Percentiles rank a stretch among this genome's conserved stretches.
Evolutionary conservation across 768 basidiomycete species (phyloP).

Genomic region (Leccinum uliginosum): DNA sequence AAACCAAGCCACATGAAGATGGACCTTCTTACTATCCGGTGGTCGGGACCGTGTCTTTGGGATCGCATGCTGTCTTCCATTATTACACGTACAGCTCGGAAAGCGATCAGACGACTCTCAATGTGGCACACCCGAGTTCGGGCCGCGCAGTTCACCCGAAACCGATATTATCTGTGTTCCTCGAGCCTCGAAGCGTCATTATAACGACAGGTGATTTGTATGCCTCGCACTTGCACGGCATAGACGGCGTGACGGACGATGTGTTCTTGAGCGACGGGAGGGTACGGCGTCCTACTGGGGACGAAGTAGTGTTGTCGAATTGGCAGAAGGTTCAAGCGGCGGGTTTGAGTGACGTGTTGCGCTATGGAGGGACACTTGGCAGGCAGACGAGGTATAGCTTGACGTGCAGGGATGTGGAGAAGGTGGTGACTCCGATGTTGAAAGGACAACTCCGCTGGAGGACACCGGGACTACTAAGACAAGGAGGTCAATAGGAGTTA

Average conservation of each 20-base stretch:
- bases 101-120: conserved; percentile 6
- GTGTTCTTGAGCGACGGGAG: conserved; percentile 26
- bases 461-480: background rate
- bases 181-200: conserved; percentile 84
- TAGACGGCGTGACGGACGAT: conserved; percentile 56
- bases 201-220: conserved; percentile 73
- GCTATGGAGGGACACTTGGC: conserved; percentile 47
- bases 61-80: conserved; percentile 78
- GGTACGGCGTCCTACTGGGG: conserved; percentile 23
- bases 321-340: conserved; percentile 44
- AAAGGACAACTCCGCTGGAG: background rate
- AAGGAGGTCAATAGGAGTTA: background rate
- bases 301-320: conserved; percentile 51
- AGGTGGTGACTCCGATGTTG: conserved; percentile 36
- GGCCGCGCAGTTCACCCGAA: conserved; percentile 58
- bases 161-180: conserved; percentile 67
- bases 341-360: conserved; percentile 35
- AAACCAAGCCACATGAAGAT: conserved; percentile 81
- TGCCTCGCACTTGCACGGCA: conserved; percentile 75
- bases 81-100: conserved; percentile 61
- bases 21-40: conserved; percentile 84
- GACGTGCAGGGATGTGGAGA: conserved; percentile 80
- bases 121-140: conserved; percentile 22
- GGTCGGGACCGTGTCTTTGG: conserved; percentile 87
- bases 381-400: conserved; percentile 71